These are phyloP conservation scores for Pseudoperonospora humuli DNA, from an alignment of 352 stramenopile species.

Conservation along the genomic window DNA sequence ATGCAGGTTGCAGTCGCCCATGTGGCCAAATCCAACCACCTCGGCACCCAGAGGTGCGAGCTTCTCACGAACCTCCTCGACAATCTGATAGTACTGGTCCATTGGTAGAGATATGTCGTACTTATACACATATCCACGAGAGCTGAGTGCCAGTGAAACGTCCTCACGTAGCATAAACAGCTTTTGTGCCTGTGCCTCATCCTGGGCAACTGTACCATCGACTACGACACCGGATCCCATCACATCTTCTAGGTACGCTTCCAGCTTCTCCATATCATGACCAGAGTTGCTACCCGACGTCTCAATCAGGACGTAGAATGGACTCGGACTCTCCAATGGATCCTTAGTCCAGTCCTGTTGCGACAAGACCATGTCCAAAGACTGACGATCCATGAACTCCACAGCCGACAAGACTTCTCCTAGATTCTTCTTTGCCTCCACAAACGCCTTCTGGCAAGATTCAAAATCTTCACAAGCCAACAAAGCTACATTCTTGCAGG, in stretches of 20 bases:
- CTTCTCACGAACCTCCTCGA: constrained; percentile 59
- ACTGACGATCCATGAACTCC: constrained; percentile 92
- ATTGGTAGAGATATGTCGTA: constrained; percentile 95
- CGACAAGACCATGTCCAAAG: constrained; percentile 80
- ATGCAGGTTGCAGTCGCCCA: constrained; percentile 96
- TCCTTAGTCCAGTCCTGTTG: constrained; percentile 69
- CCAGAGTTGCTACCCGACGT: constrained; percentile 87
- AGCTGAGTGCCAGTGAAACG: constrained; percentile 84
- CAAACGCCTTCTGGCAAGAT: constrained; percentile 70
- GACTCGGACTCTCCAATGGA: constrained; percentile 47
- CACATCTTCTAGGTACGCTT: constrained; percentile 74
- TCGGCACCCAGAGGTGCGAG: constrained; percentile 39
- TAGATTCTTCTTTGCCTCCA: constrained; percentile 80
- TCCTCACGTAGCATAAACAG: constrained; percentile 94
- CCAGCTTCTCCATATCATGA: constrained; percentile 91
- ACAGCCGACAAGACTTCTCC: constrained; percentile 93
- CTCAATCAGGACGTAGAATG: constrained; percentile 95
- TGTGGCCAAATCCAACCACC: constrained; percentile 90
- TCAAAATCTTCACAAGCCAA: constrained; percentile 88
- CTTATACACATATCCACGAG: constrained; percentile 93
- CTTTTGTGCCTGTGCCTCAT: constrained; percentile 83
- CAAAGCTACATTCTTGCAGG: constrained; percentile 83
- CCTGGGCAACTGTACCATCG: constrained; percentile 91
- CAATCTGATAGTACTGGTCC: constrained; percentile 87
- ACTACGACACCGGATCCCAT: constrained; percentile 65